These are phyloP conservation scores for Takakia lepidozioides DNA, from an alignment of 225 moss, liverwort and hornwort species.

Conservation along the genomic window DNA sequence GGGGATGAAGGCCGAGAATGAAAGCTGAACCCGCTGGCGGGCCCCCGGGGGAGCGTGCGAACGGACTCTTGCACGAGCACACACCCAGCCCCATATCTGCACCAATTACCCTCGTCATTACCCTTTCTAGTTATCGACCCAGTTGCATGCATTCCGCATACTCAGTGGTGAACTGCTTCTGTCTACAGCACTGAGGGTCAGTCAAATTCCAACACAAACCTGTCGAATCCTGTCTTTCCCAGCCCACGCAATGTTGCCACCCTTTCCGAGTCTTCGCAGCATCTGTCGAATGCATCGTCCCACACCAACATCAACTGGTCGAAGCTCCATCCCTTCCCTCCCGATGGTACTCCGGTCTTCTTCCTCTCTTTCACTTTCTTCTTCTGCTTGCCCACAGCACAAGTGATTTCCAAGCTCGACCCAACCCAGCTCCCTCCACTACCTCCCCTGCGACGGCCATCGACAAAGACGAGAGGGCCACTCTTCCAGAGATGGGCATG, in stretches of 20 bases:
- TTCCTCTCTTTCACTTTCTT: slow-evolving; percentile 62
- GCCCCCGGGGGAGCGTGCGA: slow-evolving; percentile 59
- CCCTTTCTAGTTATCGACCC: no score
- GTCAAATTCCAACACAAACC: no score
- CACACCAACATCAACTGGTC: slow-evolving; percentile 93
- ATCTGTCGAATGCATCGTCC: slow-evolving; percentile 71
- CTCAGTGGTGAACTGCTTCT: no score
- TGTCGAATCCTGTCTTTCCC: slow-evolving; percentile 34
- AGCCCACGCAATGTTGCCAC: slow-evolving; percentile 31
- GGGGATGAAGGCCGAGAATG: slow-evolving; percentile 45
- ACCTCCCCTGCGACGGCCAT: no score
- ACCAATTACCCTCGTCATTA: slow-evolving; percentile 13
- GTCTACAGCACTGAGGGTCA: no score
- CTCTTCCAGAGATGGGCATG: no score
- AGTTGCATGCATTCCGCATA: no score
- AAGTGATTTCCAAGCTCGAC: slow-evolving; percentile 23
- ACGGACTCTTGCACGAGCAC: slow-evolving; percentile 67
- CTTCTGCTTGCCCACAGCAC: slow-evolving; percentile 57
- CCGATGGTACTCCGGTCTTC: slow-evolving; percentile 12
- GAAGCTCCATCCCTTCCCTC: slow-evolving; percentile 53
- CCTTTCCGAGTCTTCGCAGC: slow-evolving; percentile 36
- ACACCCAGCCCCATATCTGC: slow-evolving; percentile 70
- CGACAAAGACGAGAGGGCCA: no score
- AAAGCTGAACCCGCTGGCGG: slow-evolving; percentile 86
- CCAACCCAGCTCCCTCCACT: no score